Percentiles rank a stretch among this genome's conserved stretches.
These are phyloP conservation scores for Penicillium arizonense DNA, from an alignment of 495 filamentous ascomycete species.

Conservation along the genomic window DNA sequence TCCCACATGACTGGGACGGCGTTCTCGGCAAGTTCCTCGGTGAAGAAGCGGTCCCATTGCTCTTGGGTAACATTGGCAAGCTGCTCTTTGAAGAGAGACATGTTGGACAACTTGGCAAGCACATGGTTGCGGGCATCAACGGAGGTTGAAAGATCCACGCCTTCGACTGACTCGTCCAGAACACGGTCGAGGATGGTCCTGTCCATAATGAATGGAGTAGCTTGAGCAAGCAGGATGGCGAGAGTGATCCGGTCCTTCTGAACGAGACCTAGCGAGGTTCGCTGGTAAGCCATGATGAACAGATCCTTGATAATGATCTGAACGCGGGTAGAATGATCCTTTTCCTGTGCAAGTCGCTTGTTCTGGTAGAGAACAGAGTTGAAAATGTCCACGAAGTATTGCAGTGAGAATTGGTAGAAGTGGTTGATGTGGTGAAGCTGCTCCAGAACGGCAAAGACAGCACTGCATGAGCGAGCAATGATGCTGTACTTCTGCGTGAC, in stretches of 20 bases:
- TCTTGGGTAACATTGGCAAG: conserved; percentile 57
- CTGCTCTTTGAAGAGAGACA: conserved; percentile 71
- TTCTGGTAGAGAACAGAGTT: conserved; percentile 84
- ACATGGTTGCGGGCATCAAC: conserved; percentile 63
- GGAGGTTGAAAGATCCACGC: conserved; percentile 73
- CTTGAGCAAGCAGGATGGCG: conserved; percentile 94
- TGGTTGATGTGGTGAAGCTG: conserved; percentile 98
- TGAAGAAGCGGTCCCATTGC: conserved; percentile 78
- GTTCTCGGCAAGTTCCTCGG: conserved; percentile 85
- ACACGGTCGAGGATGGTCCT: conserved; percentile 81
- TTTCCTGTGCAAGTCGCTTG: conserved; percentile 67
- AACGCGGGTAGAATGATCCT: conserved; percentile 71
- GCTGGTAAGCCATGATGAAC: conserved; percentile 87
- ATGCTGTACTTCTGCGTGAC: conserved; percentile 91
- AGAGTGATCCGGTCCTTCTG: conserved; percentile 94
- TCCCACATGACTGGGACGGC: conserved; percentile 79
- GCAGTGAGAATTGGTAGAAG: conserved; percentile 98
- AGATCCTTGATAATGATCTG: conserved; percentile 86
- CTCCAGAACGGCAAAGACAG: conserved; percentile 93
- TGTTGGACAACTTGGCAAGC: conserved; percentile 62
- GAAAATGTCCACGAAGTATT: conserved; percentile 98
- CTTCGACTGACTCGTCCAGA: conserved; percentile 73
- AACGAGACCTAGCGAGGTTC: conserved; percentile 86
- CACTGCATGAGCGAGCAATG: conserved; percentile 91
- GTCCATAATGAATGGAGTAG: conserved; percentile 91